Base-by-base conservation (phyloP, 805 yeast genomes). In the Candida maesae region DNA sequence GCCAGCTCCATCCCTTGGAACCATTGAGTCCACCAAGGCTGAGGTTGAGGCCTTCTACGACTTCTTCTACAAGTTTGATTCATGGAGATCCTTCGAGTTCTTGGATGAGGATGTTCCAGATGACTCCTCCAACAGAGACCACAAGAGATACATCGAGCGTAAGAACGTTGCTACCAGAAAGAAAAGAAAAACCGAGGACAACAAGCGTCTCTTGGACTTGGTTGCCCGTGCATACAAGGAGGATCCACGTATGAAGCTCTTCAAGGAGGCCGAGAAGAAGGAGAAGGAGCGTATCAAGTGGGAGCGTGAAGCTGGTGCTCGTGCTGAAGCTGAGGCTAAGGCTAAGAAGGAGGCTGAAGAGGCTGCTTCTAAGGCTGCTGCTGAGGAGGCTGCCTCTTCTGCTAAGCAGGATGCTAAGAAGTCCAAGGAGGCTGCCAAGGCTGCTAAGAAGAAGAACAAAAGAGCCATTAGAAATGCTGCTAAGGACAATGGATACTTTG, bases 91-190 rank as follows among this genome's bases (percentile, higher is more conserved):
- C 35, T 93, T 93, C 63, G 99, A 93, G 72, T 93, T 90, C 73
- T 78, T 89, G 66, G 99, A 93, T 64, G 99, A 93, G 74, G 99
- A 93, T 63, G 96, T 90, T 60, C 99, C 99, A 55, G 99, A 93
- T 73, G 99, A 93, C 70, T 86, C 97, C 43, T 85, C 96, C 47
- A 93, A 93, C 81, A 89, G 99, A 78, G 99, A 93, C 67, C 95
- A 93, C 79, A 93, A 93, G 76, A 95, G 99, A 73, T 86, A 88
- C 75, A 83, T 90, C 55, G 99, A 93, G 73, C 88, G 91, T 76
- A 93, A 93, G 78, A 93, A 93, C 76, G 79, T 86, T 68, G 89
- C 95, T 53, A 87, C 95, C 44, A 86, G 99, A 75, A 85, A 87
- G 76, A 93, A 91, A 85, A 85, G 79, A 76, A 93, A 93, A 84